Base-by-base conservation (phyloP, 2,329 filamentous ascomycete species). In the Arthrocladium fulminans region DNA sequence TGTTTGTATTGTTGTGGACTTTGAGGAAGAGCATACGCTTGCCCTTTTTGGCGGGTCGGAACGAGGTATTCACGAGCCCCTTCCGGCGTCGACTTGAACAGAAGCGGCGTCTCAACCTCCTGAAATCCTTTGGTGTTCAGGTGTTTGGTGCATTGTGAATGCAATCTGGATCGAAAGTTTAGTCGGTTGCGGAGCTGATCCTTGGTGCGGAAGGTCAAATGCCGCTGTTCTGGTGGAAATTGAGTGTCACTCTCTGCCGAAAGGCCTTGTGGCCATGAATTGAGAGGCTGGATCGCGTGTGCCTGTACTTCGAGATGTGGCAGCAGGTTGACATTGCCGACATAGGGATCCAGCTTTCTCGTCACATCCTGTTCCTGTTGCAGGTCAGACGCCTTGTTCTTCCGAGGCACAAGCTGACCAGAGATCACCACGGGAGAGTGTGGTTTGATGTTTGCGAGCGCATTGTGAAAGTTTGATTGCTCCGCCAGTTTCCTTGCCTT, bases 1-100 rank as follows among this genome's bases (percentile, higher is more conserved):
- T 98, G 92, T 69, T 98, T 98, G 64, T 97, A 98, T 65, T 98
- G 92, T 65, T 98, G 92, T 0, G 92, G 92, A 56, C 90, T 97
- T 64, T 98, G 94, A 0, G 89, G 89, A 17, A 98, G 72, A 7
- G 92, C 92, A 65, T 97, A 98, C 2, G 87, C 88, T 51, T 81
- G 71, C 0, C 87, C 88, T 1, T 74, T 75, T 29, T 75, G 77
- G 23, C 92, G 75, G 1, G 89, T 94, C 0, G 92, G 92, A 3
- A 98, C 90, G 4, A 98, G 66, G 54, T 98, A 98, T 64, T 98
- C 92, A 42, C 90, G 77, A 1, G 92, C 94, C 0, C 92, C 92
- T 68, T 98, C 92, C 0, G 92, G 88, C 0, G 92, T 98, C 0
- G 92, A 96, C 65, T 97, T 98, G 77, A 98, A 98, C 0, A 98